Conservation (phyloP, 2,329 filamentous ascomycete genomes). For the Celoporthe dispersa region DNA sequence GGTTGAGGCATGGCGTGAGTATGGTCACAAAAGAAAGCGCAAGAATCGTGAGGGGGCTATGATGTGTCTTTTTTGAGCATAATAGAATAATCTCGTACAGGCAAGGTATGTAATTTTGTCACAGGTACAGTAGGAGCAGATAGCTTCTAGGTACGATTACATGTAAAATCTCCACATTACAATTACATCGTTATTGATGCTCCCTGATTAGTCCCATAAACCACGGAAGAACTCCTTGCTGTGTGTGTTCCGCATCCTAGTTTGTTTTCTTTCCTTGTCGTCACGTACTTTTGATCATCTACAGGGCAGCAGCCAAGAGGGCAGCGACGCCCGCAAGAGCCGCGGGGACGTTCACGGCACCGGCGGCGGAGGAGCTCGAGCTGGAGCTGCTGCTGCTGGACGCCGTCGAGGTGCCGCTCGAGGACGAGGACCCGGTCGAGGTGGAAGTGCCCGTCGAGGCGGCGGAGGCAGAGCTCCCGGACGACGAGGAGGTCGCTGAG, state of each 20-base stretch:
- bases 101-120: background rate
- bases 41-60: no score
- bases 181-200: background rate
- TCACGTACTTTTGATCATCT: background rate
- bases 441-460: conserved; percentile 1
- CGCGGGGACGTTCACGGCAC: background rate
- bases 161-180: conserved; percentile 10
- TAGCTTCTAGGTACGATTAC: background rate
- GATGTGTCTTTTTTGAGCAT: background rate
- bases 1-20: background rate
- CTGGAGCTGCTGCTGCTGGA: conserved; percentile 16
- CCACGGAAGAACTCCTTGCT: background rate
- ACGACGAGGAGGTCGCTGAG: background rate
- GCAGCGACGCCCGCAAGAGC: conserved; percentile 13
- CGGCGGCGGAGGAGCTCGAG: conserved; percentile 17
- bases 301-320: conserved; percentile 20
- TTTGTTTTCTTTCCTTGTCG: background rate
- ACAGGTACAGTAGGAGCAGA: background rate
- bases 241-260: background rate
- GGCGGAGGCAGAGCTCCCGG: background rate
- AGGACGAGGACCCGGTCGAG: background rate
- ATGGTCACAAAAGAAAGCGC: background rate
- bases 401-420: background rate
- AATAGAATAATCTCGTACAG: background rate
- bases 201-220: background rate